Base-by-base conservation (phyloP, 306 rosid genomes). In the Mimosa pudica region DNA sequence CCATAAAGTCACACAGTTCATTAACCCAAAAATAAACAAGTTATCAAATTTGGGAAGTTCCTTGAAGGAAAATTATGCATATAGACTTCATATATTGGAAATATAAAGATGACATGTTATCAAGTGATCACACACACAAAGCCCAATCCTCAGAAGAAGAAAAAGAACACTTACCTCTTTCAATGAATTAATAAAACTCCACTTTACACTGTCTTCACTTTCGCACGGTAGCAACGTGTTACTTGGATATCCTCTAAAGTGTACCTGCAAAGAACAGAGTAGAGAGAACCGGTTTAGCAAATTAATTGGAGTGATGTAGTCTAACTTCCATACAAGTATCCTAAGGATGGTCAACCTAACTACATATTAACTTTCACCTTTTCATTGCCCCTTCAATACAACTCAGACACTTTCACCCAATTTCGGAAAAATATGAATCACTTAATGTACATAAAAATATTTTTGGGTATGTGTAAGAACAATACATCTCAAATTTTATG, bases 131-230 rank as follows among this genome's bases (percentile, higher is more conserved):
- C 57, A n/a, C 60, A 75, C 32, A 7, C 3, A 48, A 35, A 64
- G 5, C 17, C 16, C 67, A 2, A 10, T 4, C 67, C 14, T 14
- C 38, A 14, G 38, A 36, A 35, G n/a, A 65, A 6, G n/a, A 66
- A 66, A 66, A 70, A 9, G 72, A 63, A 57, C 60, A 12, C 86
- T 55, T 42, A 95, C 99, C 99, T 95, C 99, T 85, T 95, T 95
- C 83, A 95, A 74, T 33, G 99, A 95, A 89, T 95, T 91, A 57
- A 95, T 95, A 79, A 86, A 95, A 89, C 90, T 88, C 98, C 99
- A 95, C 80, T 95, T 95, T 61, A 95, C 73, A 69, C 85, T 90
- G 42, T 95, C 98, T 86, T 90, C 99, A 83, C 93, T 96, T 86
- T 95, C 99, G 80, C 96, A 95, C 4, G 99, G 98, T 81, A 88